A percentile compares a stretch with the other conserved stretches of the same genome.
Conservation (phyloP, 2,329 filamentous ascomycete species). For the Penicillium sp. region DNA sequence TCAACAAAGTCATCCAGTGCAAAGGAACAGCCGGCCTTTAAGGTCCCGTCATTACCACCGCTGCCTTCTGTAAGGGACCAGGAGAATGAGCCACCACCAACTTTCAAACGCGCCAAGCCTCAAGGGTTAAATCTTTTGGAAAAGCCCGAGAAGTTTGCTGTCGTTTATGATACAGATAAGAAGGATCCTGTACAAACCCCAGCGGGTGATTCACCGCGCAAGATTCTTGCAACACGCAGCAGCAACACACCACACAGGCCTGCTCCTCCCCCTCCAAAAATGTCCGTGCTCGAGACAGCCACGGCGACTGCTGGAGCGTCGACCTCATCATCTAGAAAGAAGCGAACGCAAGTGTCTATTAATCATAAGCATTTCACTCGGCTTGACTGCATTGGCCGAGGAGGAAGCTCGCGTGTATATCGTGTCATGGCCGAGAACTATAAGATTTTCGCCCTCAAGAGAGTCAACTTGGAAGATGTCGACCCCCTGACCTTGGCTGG, state of each 20-base stretch:
- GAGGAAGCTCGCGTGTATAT: conserved; percentile 93
- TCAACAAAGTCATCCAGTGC: conserved; percentile 47
- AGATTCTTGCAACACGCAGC: conserved; percentile 57
- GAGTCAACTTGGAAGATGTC: conserved; percentile 86
- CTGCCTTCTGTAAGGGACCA: conserved; percentile 73
- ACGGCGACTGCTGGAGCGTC: conserved; percentile 82
- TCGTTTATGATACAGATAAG: conserved; percentile 54
- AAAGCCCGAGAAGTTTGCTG: conserved; percentile 59
- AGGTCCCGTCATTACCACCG: conserved; percentile 59
- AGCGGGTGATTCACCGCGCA: conserved; percentile 48
- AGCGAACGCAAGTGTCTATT: conserved; percentile 80
- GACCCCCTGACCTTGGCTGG: conserved; percentile 83
- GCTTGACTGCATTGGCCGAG: conserved; percentile 86
- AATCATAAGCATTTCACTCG: conserved; percentile 91
- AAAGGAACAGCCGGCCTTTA: conserved; percentile 60
- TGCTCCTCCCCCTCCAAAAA: conserved; percentile 86
- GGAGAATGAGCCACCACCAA: conserved; percentile 78
- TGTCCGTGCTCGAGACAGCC: conserved; percentile 92
- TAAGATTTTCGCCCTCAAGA: conserved; percentile 91
- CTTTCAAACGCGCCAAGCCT: conserved; percentile 66
- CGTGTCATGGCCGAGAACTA: conserved; percentile 96
- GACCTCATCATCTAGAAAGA: conserved; percentile 72
- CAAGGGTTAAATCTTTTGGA: conserved; percentile 60
- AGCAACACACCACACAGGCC: conserved; percentile 77
- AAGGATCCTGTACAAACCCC: conserved; percentile 50